Conservation (phyloP, 106 monocot genomes). For the Agapanthus africanus region DNA sequence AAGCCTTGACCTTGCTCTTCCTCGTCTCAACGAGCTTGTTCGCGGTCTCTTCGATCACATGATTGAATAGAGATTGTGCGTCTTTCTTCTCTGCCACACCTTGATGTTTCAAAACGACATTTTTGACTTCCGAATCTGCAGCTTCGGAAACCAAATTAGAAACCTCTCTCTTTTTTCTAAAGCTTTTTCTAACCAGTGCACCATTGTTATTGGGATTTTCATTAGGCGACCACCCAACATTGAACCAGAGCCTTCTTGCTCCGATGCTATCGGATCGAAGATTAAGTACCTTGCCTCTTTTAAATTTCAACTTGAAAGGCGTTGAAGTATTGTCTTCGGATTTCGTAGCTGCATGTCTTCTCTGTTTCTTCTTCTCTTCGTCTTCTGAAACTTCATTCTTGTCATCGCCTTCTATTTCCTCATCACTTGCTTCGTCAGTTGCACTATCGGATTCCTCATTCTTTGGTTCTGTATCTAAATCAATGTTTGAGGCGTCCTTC, state of each 20-base stretch:
- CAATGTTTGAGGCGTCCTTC: neutral
- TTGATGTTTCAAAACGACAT: slow-evolving; percentile 63
- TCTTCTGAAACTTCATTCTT: neutral
- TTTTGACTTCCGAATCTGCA: slow-evolving; percentile 14
- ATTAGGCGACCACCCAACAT: slow-evolving; percentile 23
- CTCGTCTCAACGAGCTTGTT: slow-evolving; percentile 72
- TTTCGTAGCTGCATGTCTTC: slow-evolving; percentile 1
- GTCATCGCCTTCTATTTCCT: slow-evolving; percentile 5
- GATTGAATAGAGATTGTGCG: slow-evolving; percentile 40
- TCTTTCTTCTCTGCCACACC: slow-evolving; percentile 60
- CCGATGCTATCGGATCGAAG: slow-evolving; percentile 28
- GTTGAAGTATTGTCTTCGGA: slow-evolving; percentile 16
- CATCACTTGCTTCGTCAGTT: slow-evolving; percentile 11
- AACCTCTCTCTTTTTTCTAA: slow-evolving; percentile 21
- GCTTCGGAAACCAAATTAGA: neutral
- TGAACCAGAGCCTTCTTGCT: slow-evolving; percentile 57
- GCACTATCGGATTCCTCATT: slow-evolving; percentile 12
- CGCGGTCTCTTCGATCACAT: slow-evolving; percentile 88
- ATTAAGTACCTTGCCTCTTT: slow-evolving; percentile 46
- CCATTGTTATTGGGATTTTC: neutral
- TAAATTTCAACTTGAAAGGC: slow-evolving; percentile 61
- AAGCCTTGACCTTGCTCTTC: slow-evolving; percentile 92
- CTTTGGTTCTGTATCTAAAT: neutral
- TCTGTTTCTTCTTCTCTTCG: slow-evolving; percentile 15
- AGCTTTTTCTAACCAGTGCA: slow-evolving; percentile 21